Conservation (phyloP, 1,284 basidiomycete genomes). For the Trichosporon faecale region DNA sequence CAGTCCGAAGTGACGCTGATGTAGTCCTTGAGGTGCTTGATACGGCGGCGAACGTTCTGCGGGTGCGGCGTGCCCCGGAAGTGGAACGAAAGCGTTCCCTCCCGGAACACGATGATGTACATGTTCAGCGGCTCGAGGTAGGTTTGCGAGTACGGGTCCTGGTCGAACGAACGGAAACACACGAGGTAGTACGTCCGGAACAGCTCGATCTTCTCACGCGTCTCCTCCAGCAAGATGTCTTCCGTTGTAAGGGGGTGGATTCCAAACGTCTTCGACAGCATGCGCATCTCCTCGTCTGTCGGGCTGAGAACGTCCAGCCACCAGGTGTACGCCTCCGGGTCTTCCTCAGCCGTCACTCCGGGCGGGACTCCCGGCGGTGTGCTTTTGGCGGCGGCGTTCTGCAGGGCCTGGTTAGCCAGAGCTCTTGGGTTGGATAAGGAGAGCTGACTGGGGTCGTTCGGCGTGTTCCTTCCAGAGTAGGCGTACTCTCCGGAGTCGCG, state of each 20-base stretch:
- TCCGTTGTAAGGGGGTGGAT: constrained; percentile 99
- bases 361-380: background rate
- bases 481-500: constrained; percentile 5
- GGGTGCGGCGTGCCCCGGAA: constrained; percentile 96
- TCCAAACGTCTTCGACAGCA: constrained; percentile 89
- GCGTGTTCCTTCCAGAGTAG: constrained; percentile 18
- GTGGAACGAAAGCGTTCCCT: constrained; percentile 98
- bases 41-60: constrained; percentile 93
- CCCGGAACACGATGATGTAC: constrained; percentile 99
- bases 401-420: background rate
- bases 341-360: constrained; percentile 24
- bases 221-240: constrained; percentile 99
- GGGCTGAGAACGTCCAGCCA: constrained; percentile 95
- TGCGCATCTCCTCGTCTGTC: constrained; percentile 97
- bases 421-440: constrained; percentile 11
- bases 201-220: constrained; percentile 98
- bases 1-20: constrained; percentile 98
- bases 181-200: constrained; percentile 99
- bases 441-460: constrained; percentile 22
- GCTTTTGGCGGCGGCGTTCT: constrained; percentile 10
- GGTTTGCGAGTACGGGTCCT: constrained; percentile 95
- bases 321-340: constrained; percentile 79
- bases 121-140: constrained; percentile 98
- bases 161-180: constrained; percentile 98
- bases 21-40: constrained; percentile 99